Conservation (phyloP, 805 yeast species). For the Lipomyces yamanashiensis region DNA sequence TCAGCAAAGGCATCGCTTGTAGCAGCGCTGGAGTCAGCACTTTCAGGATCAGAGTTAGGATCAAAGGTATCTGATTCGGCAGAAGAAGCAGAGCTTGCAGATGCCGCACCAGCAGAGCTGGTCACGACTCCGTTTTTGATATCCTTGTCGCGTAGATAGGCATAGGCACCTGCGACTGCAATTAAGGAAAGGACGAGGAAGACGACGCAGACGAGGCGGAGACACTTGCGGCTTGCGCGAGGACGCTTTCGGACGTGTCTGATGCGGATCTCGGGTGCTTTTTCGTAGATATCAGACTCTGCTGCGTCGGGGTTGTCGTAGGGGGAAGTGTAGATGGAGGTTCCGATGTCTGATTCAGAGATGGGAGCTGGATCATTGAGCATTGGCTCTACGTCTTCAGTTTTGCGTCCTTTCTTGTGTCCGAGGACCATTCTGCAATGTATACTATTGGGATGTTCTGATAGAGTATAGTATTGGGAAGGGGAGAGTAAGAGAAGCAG, state of each 20-base stretch:
- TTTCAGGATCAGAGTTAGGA: background rate
- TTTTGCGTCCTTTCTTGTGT: background rate
- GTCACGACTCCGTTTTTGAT: background rate
- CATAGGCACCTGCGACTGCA: constrained; percentile 1
- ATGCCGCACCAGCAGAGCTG: background rate
- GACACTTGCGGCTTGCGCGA: constrained; percentile 5
- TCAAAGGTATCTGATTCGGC: background rate
- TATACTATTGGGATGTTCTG: background rate
- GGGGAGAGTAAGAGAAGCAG: too few relatives aligned
- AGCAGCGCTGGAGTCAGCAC: background rate
- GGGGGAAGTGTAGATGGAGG: constrained; percentile 8
- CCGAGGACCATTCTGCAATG: background rate
- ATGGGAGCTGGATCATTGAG: constrained; percentile 2
- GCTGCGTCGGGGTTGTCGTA: constrained; percentile 6
- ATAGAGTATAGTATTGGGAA: too few relatives aligned
- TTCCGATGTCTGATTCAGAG: constrained; percentile 3
- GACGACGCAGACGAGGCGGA: background rate
- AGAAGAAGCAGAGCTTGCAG: background rate
- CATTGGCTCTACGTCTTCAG: constrained; percentile 13
- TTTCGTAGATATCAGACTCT: background rate
- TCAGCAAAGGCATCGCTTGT: background rate
- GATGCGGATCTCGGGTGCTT: background rate
- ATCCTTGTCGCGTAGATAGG: constrained; percentile 6
- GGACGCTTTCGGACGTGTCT: constrained; percentile 1
- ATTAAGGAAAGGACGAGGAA: background rate